Evolutionary conservation across 2,329 filamentous ascomycete genomes (phyloP).

Genomic region (Microdochium trichocladiopsis): DNA sequence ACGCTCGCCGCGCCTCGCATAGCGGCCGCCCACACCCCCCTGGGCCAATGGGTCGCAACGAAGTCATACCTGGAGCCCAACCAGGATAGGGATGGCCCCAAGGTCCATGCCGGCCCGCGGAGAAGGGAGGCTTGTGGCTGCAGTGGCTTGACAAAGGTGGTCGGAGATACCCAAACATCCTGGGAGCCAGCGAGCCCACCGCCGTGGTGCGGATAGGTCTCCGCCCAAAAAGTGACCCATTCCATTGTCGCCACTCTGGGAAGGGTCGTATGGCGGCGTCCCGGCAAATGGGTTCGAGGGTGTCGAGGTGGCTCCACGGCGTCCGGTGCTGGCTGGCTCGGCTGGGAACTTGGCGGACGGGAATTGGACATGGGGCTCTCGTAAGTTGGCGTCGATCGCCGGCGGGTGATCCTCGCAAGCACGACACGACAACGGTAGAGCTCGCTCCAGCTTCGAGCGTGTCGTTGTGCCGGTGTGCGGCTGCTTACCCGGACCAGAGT

Average conservation of each 20-base stretch:
- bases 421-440: no score
- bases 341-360: no score
- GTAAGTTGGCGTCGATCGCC: slow-evolving; percentile 3
- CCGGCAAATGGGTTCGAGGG: not conserved
- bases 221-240: not conserved
- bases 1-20: not conserved
- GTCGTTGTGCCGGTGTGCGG: no score
- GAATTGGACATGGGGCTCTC: no score
- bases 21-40: no score
- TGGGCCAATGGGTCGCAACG: no score
- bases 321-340: no score
- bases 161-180: not conserved
- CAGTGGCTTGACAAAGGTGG: not conserved
- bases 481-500: no score
- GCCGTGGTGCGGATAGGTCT: not conserved
- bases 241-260: not conserved
- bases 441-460: no score
- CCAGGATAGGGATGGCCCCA: not conserved
- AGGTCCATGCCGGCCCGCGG: not conserved
- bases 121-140: not conserved
- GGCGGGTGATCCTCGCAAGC: not conserved
- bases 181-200: not conserved
- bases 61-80: not conserved
- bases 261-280: not conserved
- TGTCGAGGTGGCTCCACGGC: not conserved